Evolutionary conservation across 768 basidiomycete species (phyloP), one percentile per base, ranked within the genome.

Genomic region (Boletus sp.): DNA sequence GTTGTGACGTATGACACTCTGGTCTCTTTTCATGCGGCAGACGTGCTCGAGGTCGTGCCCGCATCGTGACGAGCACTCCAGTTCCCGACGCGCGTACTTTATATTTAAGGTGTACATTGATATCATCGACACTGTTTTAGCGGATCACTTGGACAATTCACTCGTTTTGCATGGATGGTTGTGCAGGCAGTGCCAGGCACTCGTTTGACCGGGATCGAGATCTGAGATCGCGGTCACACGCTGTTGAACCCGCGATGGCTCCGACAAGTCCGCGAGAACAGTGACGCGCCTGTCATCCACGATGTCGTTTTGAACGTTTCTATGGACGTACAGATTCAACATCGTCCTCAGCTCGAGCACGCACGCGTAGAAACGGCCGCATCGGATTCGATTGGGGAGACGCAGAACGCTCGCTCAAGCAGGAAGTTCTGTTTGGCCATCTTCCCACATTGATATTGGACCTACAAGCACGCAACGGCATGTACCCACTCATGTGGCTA

Each of bases 71-170:
- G 41, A 30, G 46, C 64, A 32, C 51, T 14, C 28, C n/a, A 28
- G 37, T 39, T 52, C 20, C 42, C 30, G 57, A 47, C 52, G 52
- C 42, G 42, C 57, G 55, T 58, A 45, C 41, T 46, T 52, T 49
- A 33, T 18, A 40, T 58, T 61, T 45, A 50, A n/a, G 41, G 33
- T 57, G 65, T 66, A 65, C 32, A 47, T 52, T 48, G 54, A 63
- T 63, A 57, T 58, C 58, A 60, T 58, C 49, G 50, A 47, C 52
- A 30, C 45, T 56, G 50, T 65, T 54, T 59, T 41, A 67, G 64
- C 47, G 53, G 59, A 62, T 48, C 54, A 54, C 14, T 53, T 57
- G 57, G 35, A 58, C 55, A 55, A 57, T 65, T 42, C 53, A 59
- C 33, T 64, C 59, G 5, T 57, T 58, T 66, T 60, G 59, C 37